These are phyloP conservation scores for Sporobolomyces phaffii DNA, from an alignment of 768 basidiomycete genomes.

Conservation along the genomic window DNA sequence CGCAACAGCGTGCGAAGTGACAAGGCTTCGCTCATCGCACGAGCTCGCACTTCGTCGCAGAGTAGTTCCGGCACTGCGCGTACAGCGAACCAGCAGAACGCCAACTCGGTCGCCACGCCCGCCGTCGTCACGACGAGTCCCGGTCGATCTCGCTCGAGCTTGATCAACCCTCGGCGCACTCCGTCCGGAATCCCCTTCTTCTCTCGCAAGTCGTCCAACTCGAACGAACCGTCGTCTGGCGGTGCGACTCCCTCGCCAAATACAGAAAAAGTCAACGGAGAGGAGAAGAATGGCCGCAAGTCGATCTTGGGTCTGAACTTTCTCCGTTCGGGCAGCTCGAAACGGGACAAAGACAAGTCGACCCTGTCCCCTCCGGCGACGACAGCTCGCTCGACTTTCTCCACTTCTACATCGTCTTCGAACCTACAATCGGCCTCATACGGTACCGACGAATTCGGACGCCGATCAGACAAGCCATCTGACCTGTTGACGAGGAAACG, in stretches of 20 bases:
- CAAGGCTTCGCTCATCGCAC: constrained; percentile 55
- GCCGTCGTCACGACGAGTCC: constrained; percentile 28
- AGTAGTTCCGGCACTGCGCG: constrained; percentile 30
- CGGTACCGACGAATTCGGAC: constrained; percentile 38
- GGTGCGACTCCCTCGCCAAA: constrained; percentile 57
- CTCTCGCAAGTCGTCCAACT: constrained; percentile 70
- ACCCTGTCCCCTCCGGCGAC: constrained; percentile 16
- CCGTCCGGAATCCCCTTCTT: constrained; percentile 93
- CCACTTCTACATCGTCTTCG: not conserved
- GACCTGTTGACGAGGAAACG: constrained; percentile 79
- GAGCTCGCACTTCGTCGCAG: constrained; percentile 47
- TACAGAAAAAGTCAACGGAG: constrained; percentile 46
- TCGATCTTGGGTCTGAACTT: constrained; percentile 45
- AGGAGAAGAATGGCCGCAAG: constrained; percentile 40
- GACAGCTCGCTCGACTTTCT: constrained; percentile 4
- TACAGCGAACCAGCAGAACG: constrained; percentile 46
- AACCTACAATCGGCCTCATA: constrained; percentile 20
- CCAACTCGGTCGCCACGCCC: constrained; percentile 12
- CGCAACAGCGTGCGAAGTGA: constrained; percentile 25
- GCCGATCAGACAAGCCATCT: constrained; percentile 57
- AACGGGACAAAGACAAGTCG: constrained; percentile 35
- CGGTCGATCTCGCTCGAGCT: constrained; percentile 32
- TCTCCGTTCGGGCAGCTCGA: constrained; percentile 35
- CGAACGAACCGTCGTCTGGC: constrained; percentile 38
- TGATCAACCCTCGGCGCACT: constrained; percentile 62